Evolutionary conservation across 129 eudicot species (phyloP), one percentile per base, ranked within the genome.

Genomic region (Artemisia tridentata): DNA sequence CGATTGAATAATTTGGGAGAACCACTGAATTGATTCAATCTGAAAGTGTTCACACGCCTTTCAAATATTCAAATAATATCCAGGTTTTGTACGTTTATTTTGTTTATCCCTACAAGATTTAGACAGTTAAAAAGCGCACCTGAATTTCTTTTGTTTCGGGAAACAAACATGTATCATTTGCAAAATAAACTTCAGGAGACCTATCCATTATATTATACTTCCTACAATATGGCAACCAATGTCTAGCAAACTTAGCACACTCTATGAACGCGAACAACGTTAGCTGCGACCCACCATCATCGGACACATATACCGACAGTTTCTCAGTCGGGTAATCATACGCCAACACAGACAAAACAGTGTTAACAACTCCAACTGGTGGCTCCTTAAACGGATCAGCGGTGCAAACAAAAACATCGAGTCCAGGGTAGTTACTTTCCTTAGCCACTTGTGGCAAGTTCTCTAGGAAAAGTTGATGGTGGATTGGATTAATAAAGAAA

Each of bases 301-400:
- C 90, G 0, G 90, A 85, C 3, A 82, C 56, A 51, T 86, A 82
- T 1, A 82, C 74, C 14, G 91, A 82, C 57, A 86, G 7, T 69
- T 86, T 80, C 7, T 80, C 83, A 15, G 79, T 8, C 54, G 91
- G 87, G 62, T 86, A 80, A 5, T 82, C 85, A 41, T 47, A 82
- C 0, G 85, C 87, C 91, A 86, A 69, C 50, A 83, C 88, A 3
- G 92, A 86, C 65, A 86, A 69, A 11, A 74, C 92, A 14, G 96
- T 86, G 82, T 82, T 79, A 9, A 81, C 88, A 18, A 79, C 85
- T 4, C 74, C 71, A 71, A 82, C 52, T 3, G 96, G 92, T 1
- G 90, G 96, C 73, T 89, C 96, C 65, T 80, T 82, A 10, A 63
- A 50, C 2, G 96, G 90, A 77, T 89, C 96, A 0, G 92, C 96